Evolutionary conservation across 495 filamentous ascomycete species (phyloP), one percentile per base, ranked within the genome.

Genomic region (Neurospora pannonica): DNA sequence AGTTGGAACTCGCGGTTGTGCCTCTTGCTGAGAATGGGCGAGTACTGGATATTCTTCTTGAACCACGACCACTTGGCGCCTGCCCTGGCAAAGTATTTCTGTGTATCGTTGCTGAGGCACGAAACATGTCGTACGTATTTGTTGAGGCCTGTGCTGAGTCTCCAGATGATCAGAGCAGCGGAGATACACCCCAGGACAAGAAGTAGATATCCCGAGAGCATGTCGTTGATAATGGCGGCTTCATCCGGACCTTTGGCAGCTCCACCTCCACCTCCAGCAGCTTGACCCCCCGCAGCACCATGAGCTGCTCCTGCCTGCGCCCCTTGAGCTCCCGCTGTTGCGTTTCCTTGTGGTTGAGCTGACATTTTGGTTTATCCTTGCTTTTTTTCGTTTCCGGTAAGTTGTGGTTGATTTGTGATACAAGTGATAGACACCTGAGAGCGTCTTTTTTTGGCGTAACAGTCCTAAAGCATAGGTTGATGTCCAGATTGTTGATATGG

Each of bases 1-100:
- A 99, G 83, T 78, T 93, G 92, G 75, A 98, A 87, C 80, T 97
- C 93, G 38, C 91, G 87, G 77, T 98, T 97, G 81, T 98, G 96
- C 77, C 95, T 87, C 78, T 95, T 94, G 37, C 86, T 88, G 76
- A 92, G 90, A 31, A 98, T 81, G 24, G 96, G 96, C 5, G 96
- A 89, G 78, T 95, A 95, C 1, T 96, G 83, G 3, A 98, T 69
- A 76, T 96, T 88, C 74, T 90, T 92, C 86, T 98, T 97, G 71
- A 97, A 81, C 84, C 87, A 79, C 86, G 88, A 91, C 87, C 92
- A 85, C 70, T 85, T 81, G 15, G 75, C 73, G 13, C 84, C 84
- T 4, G 87, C 80, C 4, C 76, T 78, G 9, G 85, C 82, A 72
- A 88, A 91, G 77, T 87, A 92, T 76, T 76, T 79, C 78, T 84